Base-by-base conservation (phyloP, 1,284 basidiomycete species). In the Ganoderma boninense region DNA sequence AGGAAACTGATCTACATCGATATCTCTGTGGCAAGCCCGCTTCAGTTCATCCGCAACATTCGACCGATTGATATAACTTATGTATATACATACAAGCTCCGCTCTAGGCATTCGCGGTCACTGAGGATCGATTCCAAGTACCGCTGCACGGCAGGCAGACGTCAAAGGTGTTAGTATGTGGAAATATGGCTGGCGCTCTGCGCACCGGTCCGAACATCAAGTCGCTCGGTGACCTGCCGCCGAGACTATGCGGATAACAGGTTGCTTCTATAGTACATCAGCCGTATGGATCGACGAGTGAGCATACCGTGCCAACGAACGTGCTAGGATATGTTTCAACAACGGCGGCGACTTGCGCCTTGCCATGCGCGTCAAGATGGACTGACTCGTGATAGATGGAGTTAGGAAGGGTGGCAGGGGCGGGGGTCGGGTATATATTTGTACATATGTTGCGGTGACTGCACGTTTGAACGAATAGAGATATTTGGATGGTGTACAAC, bases 181-280 rank as follows among this genome's bases (percentile, higher is more conserved):
- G 40, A 66, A 54, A 43, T 26, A 20, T 59, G 32, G 29, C 56
- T 44, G 29, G 60, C 59, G 60, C 66, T n/a, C 64, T 16, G 49
- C 52, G 62, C 65, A 60, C 59, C 63, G 57, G 59, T 46, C 64
- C 66, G 32, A 67, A 62, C 59, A 65, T 43, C 63, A 40, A 67
- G 20, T 26, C 35, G 44, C 44, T 56, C 26, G 23, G 60, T 68
- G 52, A 68, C 67, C 67, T 70, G 29, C 35, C 35, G 57, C 57
- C 16, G 57, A 40, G 20, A 60, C 54, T 56, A 35, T 43, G 26
- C 26, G 54, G 49, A 67, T 63, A 56, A 44, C 18, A 61, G 64
- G 67, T 68, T 70, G 67, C 62, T 66, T 71, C 70, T 74, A 74
- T 69, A 70, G 69, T 74, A 72, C 73, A 74, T 68, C 65, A 66